Evolutionary conservation across 805 yeast species (phyloP), one percentile per base, ranked within the genome.

Genomic region (Candida verbasci): DNA sequence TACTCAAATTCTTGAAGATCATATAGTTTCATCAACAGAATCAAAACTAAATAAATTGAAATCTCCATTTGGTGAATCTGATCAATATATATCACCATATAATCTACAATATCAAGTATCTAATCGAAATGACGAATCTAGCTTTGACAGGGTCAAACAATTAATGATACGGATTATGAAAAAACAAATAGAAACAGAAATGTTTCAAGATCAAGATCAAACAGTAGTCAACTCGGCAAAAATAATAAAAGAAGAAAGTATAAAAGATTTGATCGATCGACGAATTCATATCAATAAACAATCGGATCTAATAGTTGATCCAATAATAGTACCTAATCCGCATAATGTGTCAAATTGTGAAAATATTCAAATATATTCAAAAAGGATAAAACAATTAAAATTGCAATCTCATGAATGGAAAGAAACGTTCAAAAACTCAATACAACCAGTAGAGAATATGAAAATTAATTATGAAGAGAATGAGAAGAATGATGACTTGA

Each of bases 121-220:
- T n/a, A 49, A 50, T 7, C 52, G 82, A 35, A 89, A 83, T 52
- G 64, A 69, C 1, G 79, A 76, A 31, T 75, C 84, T 1, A 69
- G 76, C 0, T 61, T 67, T 0, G 82, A 80, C 46, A 68, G 78
- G 43, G 78, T 85, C 82, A 67, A 82, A 43, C 87, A 82, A 48
- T 53, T 85, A 18, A 52, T 84, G 31, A 63, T 75, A 2, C 83
- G 91, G 93, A 76, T 85, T 44, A 67, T 77, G 22, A 74, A 74
- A 41, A 67, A 80, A 46, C 65, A 68, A 24, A 44, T 72, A 29
- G 62, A 58, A 25, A 52, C 56, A 29, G 63, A 57, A 34, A 7
- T 10, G n/a, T 54, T 45, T 26, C 48, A 44, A 41, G 32, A 25
- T 9, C 73, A 70, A 27, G 66, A 70, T 27, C 50, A 64, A 28